These are phyloP conservation scores for Globisporangium middletonii DNA, from an alignment of 352 stramenopile species.

Conservation along the genomic window DNA sequence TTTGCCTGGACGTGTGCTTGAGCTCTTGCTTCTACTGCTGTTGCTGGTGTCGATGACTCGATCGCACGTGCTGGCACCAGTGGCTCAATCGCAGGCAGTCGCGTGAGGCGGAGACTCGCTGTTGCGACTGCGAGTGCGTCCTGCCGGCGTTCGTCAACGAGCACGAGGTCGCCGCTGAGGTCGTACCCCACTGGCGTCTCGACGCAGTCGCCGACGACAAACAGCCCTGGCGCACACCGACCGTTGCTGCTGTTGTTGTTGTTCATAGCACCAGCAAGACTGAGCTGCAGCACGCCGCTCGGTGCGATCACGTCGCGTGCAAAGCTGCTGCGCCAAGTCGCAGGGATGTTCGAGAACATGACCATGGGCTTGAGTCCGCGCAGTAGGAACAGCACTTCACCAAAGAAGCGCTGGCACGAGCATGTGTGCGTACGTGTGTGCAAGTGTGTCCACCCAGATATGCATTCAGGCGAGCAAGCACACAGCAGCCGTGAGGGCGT, in stretches of 20 bases:
- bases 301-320: not conserved
- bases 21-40: not conserved
- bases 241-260: too few relatives aligned
- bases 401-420: slow-evolving; percentile 40
- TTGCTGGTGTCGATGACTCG: too few relatives aligned
- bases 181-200: not conserved
- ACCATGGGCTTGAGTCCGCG: slow-evolving; percentile 53
- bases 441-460: too few relatives aligned
- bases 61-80: too few relatives aligned
- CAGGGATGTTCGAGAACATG: slow-evolving; percentile 62
- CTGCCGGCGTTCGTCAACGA: slow-evolving; percentile 29
- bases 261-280: not conserved
- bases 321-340: slow-evolving; percentile 37
- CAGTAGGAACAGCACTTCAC: slow-evolving; percentile 66
- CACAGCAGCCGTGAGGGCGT: not conserved
- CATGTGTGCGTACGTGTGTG: not conserved
- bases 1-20: too few relatives aligned
- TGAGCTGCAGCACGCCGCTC: not conserved
- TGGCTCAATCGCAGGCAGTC: not conserved
- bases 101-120: slow-evolving; percentile 15
- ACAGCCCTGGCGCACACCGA: not conserved
- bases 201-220: not conserved
- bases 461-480: not conserved
- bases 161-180: slow-evolving; percentile 1
- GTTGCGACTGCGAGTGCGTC: slow-evolving; percentile 11